Conservation (phyloP, 306 rosid genomes). For the Sophora flavescens region DNA sequence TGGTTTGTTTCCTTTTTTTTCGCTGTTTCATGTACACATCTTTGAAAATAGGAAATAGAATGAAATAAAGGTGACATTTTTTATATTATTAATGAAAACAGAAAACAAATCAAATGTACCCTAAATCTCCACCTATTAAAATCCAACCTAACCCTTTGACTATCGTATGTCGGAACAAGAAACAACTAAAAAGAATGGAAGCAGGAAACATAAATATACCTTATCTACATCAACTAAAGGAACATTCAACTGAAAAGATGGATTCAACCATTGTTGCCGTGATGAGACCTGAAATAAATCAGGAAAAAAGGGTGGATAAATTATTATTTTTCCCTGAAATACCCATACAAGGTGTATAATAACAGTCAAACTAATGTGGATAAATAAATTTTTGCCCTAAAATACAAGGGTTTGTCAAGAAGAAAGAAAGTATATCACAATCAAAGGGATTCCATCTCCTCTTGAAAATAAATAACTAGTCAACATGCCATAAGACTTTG, state of each 20-base stretch:
- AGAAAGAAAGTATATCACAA: background rate
- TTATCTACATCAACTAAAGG: constrained; percentile 95
- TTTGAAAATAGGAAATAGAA: too few relatives aligned
- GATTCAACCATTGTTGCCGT: constrained; percentile 72
- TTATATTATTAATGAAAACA: too few relatives aligned
- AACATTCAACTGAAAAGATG: constrained; percentile 73
- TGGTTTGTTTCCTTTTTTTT: too few relatives aligned
- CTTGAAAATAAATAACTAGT: constrained; percentile 7
- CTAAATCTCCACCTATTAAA: background rate
- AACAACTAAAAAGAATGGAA: constrained; percentile 22
- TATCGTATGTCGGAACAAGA: constrained; percentile 9
- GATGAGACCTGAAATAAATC: constrained; percentile 64
- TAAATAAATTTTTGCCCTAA: background rate
- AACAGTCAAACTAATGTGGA: background rate
- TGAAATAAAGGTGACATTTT: too few relatives aligned
- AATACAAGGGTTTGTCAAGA: background rate
- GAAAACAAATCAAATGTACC: too few relatives aligned
- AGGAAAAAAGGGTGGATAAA: constrained; percentile 21
- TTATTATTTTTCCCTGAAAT: background rate
- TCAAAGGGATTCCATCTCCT: constrained; percentile 12
- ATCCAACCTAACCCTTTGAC: constrained; percentile 15
- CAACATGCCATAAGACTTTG: constrained; percentile 14
- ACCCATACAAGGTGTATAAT: background rate
- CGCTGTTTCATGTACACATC: too few relatives aligned
- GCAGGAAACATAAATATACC: constrained; percentile 58